These are phyloP conservation scores for Camelina neglecta DNA, from an alignment of 345 rosid species.

Conservation along the genomic window DNA sequence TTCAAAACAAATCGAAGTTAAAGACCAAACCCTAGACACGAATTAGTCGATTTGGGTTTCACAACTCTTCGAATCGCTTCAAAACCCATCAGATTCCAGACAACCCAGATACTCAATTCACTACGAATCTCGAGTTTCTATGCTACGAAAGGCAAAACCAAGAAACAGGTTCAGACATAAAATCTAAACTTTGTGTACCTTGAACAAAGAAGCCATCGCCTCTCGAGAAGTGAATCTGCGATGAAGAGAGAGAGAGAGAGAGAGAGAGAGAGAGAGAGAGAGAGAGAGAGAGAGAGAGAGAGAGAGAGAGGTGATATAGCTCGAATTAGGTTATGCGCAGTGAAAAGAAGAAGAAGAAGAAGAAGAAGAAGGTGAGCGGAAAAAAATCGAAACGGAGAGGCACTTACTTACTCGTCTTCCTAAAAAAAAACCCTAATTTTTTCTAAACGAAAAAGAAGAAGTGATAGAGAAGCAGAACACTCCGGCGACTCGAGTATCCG, in stretches of 20 bases:
- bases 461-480: slow-evolving; percentile 4
- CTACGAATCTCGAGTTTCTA: background rate
- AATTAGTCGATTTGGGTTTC: slow-evolving; percentile 18
- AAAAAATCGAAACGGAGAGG: slow-evolving; percentile 28
- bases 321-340: slow-evolving; percentile 19
- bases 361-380: slow-evolving; percentile 12
- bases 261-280: too few relatives aligned
- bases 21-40: slow-evolving; percentile 25
- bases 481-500: slow-evolving; percentile 19
- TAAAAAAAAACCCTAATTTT: slow-evolving; percentile 33
- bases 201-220: slow-evolving; percentile 75
- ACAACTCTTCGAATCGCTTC: background rate
- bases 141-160: slow-evolving; percentile 6
- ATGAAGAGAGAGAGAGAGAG: background rate
- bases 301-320: background rate
- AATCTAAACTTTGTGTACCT: slow-evolving; percentile 50
- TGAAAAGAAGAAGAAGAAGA: slow-evolving; percentile 21
- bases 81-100: background rate
- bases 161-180: background rate
- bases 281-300: background rate
- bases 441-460: background rate
- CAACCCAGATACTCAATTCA: slow-evolving; percentile 4
- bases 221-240: slow-evolving; percentile 30
- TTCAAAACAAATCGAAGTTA: background rate
- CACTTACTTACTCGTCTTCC: slow-evolving; percentile 3